Evolutionary conservation across 2,329 filamentous ascomycete species (phyloP).

Genomic region (Clathrospora elynae): DNA sequence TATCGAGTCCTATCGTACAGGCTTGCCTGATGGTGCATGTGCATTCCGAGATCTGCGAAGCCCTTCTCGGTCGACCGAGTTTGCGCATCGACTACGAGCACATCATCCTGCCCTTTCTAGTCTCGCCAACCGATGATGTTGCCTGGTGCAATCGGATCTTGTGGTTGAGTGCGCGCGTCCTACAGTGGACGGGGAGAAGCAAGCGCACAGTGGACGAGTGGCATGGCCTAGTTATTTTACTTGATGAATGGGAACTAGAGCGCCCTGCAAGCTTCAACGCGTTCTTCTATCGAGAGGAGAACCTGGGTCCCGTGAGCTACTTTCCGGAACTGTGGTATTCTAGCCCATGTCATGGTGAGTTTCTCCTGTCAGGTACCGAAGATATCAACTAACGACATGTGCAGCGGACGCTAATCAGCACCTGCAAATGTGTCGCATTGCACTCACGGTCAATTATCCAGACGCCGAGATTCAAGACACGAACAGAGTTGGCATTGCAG

Average conservation of each 20-base stretch:
- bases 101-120: conserved; percentile 10
- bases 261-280: conserved; percentile 22
- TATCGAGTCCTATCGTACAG: conserved; percentile 20
- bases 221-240: conserved; percentile 14
- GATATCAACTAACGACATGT: conserved; percentile 1
- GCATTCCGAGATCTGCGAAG: conserved; percentile 22
- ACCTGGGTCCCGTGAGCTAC: conserved; percentile 1
- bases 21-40: conserved; percentile 27
- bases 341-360: conserved; percentile 23
- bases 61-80: conserved; percentile 16
- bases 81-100: conserved; percentile 21
- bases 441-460: conserved; percentile 14
- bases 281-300: conserved; percentile 18
- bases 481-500: neutral
- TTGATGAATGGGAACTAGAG: conserved; percentile 26
- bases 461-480: neutral
- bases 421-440: conserved; percentile 21
- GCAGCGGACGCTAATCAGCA: conserved; percentile 27
- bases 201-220: conserved; percentile 11
- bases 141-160: conserved; percentile 26
- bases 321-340: conserved; percentile 27
- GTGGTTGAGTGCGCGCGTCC: conserved; percentile 24
- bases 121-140: conserved; percentile 14
- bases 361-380: neutral
- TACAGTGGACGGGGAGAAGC: conserved; percentile 18